Evolutionary conservation across 148 eudicot species (phyloP).

Genomic region (Polygonum maritimum): DNA sequence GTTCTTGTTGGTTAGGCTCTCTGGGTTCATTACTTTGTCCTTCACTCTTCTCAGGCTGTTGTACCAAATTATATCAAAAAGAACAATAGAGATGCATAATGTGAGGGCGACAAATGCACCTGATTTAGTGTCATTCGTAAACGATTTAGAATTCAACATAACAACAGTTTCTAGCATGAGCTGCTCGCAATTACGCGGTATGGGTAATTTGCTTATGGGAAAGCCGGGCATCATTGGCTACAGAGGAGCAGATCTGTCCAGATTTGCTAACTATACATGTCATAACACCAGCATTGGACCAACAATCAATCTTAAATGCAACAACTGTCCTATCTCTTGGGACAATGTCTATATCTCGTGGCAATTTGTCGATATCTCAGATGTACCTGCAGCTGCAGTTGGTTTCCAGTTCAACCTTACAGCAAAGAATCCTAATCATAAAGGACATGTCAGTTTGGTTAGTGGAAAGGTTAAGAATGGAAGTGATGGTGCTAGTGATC

Average conservation of each 20-base stretch:
- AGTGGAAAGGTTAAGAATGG: constrained; percentile 63
- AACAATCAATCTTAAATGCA: constrained; percentile 46
- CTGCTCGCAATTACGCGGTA: constrained; percentile 63
- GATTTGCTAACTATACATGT: constrained; percentile 72
- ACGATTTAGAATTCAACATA: constrained; percentile 82
- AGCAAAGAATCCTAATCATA: constrained; percentile 37
- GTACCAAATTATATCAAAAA: constrained; percentile 65
- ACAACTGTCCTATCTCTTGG: constrained; percentile 43
- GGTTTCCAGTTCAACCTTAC: constrained; percentile 89
- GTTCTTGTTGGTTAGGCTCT: background rate
- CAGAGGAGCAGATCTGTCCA: constrained; percentile 41
- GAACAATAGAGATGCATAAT: constrained; percentile 81
- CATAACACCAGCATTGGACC: constrained; percentile 75
- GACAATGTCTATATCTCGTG: constrained; percentile 67
- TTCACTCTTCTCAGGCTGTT: constrained; percentile 48
- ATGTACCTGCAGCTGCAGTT: constrained; percentile 75
- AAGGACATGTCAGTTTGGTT: constrained; percentile 63
- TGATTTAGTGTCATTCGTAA: constrained; percentile 61
- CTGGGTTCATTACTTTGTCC: constrained; percentile 12
- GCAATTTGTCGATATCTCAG: constrained; percentile 77
- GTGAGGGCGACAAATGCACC: constrained; percentile 76
- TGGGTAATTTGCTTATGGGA: constrained; percentile 53
- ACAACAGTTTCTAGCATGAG: constrained; percentile 80
- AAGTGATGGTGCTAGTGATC: constrained; percentile 27
- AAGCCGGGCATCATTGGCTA: constrained; percentile 61